Conservation (phyloP, 2,329 filamentous ascomycete species). For the Ophiostoma tasmaniense region DNA sequence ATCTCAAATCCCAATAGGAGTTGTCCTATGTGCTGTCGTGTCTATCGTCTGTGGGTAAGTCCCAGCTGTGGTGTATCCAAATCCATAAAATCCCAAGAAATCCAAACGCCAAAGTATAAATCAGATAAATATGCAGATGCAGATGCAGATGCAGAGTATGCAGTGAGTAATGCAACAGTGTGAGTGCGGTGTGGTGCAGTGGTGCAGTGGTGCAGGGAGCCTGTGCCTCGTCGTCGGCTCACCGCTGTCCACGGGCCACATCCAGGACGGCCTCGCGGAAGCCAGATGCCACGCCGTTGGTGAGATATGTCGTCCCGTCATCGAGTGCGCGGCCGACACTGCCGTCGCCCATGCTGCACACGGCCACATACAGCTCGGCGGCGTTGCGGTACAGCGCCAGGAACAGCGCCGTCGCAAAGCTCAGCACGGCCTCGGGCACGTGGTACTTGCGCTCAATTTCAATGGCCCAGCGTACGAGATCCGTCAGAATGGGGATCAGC, state of each 20-base stretch:
- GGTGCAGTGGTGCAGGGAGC: not conserved
- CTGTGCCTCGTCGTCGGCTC: not conserved
- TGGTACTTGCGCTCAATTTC: conserved; percentile 21
- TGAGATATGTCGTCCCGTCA: conserved; percentile 21
- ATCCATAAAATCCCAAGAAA: not conserved
- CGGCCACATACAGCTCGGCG: conserved; percentile 15
- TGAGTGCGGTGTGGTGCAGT: not conserved
- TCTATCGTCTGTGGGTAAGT: conserved; percentile 7
- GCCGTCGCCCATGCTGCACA: conserved; percentile 21
- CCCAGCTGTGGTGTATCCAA: not conserved
- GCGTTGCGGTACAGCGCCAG: conserved; percentile 14
- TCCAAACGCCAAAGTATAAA: not conserved
- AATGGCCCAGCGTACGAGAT: conserved; percentile 12
- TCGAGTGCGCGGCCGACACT: conserved; percentile 20
- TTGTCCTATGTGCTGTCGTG: conserved; percentile 6
- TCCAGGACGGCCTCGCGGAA: conserved; percentile 23
- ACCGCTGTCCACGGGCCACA: conserved; percentile 17
- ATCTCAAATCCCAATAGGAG: not conserved
- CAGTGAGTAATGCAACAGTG: too few relatives aligned
- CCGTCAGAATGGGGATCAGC: conserved; percentile 15
- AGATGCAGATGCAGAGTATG: not conserved
- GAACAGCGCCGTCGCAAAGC: conserved; percentile 12
- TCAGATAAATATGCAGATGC: not conserved
- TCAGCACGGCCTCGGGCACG: conserved; percentile 19
- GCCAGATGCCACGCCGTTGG: conserved; percentile 24